These are phyloP conservation scores for Nitzschia putrida DNA, from an alignment of 108 stramenopile genomes.

Conservation along the genomic window DNA sequence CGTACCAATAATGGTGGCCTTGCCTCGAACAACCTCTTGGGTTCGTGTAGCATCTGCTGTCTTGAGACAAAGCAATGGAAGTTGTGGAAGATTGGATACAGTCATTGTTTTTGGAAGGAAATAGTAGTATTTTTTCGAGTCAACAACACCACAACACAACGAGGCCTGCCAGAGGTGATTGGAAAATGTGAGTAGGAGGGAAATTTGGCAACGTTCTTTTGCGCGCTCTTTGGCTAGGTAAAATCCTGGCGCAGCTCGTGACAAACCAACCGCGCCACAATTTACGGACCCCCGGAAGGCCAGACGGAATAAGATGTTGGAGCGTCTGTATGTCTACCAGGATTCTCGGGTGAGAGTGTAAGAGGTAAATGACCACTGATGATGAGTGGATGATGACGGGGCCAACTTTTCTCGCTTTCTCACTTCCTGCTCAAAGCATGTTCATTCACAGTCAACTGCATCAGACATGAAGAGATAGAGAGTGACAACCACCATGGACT, in stretches of 20 bases:
- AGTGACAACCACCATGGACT: too few relatives aligned
- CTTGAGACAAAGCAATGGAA: conserved; percentile 68
- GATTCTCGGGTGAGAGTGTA: too few relatives aligned
- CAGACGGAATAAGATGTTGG: neutral
- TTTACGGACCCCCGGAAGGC: neutral
- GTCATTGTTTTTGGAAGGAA: conserved; percentile 30
- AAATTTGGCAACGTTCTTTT: neutral
- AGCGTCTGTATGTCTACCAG: too few relatives aligned
- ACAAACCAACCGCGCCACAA: neutral
- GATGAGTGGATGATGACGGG: too few relatives aligned
- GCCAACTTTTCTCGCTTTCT: too few relatives aligned
- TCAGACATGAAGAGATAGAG: too few relatives aligned
- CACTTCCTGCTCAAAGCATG: too few relatives aligned
- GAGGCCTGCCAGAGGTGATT: neutral
- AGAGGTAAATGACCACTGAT: too few relatives aligned
- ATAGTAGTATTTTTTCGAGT: neutral
- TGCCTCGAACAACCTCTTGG: conserved; percentile 52
- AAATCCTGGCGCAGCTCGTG: conserved; percentile 6
- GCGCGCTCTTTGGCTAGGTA: neutral
- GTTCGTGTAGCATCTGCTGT: conserved; percentile 67
- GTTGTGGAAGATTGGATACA: conserved; percentile 33
- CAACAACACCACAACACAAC: neutral
- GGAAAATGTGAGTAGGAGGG: neutral
- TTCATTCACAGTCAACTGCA: too few relatives aligned
- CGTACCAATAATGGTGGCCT: conserved; percentile 76